Percentiles rank a stretch among this genome's conserved stretches.
Conservation (phyloP, 257 asterid species). For the Solanum rostratum region DNA sequence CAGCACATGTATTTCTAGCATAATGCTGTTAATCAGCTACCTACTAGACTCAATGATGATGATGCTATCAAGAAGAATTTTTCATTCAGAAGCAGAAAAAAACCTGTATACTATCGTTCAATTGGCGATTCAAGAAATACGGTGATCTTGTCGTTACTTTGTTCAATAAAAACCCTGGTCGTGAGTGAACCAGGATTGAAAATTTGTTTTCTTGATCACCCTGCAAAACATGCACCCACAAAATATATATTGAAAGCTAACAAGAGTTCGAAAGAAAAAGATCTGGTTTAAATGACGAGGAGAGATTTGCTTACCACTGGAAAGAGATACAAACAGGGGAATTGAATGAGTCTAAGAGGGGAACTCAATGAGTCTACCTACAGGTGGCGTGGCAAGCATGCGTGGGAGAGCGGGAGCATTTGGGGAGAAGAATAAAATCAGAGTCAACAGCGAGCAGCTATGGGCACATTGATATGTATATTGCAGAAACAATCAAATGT, state of each 20-base stretch:
- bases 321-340: background rate
- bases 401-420: background rate
- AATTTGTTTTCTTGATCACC: constrained; percentile 65
- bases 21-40: background rate
- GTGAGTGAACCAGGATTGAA: constrained; percentile 80
- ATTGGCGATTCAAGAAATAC: constrained; percentile 71
- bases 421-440: background rate
- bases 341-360: background rate
- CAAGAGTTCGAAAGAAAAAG: background rate
- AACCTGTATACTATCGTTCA: constrained; percentile 88
- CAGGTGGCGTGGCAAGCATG: background rate
- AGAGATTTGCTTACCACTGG: background rate
- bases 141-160: constrained; percentile 65
- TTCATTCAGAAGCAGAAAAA: constrained; percentile 8
- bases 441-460: background rate
- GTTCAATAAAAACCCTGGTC: constrained; percentile 86
- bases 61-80: background rate
- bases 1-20: background rate
- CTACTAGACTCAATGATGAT: background rate
- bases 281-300: background rate
- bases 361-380: background rate
- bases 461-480: background rate
- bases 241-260: background rate
- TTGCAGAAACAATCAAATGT: background rate
- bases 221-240: constrained; percentile 33